Evolutionary conservation across 75 land plant genomes (phyloP), one percentile per base, ranked within the genome.

Genomic region (Pinus tabuliformis): DNA sequence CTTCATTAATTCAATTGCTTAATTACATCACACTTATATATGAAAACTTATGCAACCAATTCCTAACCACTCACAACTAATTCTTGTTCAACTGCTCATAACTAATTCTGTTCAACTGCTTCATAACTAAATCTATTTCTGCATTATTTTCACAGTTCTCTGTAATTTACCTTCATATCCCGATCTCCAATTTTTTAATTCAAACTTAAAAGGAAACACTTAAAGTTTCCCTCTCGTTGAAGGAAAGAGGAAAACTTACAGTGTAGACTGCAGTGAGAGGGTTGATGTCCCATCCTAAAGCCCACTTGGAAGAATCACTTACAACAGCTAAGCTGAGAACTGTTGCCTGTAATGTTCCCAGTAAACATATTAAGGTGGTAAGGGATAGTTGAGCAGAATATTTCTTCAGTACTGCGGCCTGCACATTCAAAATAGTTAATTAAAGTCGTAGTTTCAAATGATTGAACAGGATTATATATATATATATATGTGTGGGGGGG

Each of bases 301-400:
- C 11, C 92, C 92, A 90, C 0, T 76, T 56, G 9, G 62, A 9
- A 33, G 66, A 11, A 24, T 63, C 72, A 0, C 79, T 57, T 60
- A 82, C 87, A 56, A 85, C 16, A 49, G 12, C 78, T 3, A 81
- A 56, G 56, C 80, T 75, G 52, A 84, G 76, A 8, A 74, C 75
- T 0, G 72, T 45, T 13, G 80, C 81, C 61, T 81, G 58, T 5
- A 77, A 72, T 13, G 76, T 30, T 22, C 88, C 88, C 72, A 80
- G 9, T 0, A 73, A 16, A 58, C 91, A 86, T 72, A 86, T 83
- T 79, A 66, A 78, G 26, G 82, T 75, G 3, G 88, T 75, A 26
- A 86, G 77, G 58, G 91, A 81, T 17, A 89, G 84, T 78, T 81
- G 78, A 0, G 82, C 86, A 4, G 88, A 86, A 59, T 89, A 86